These are phyloP conservation scores for Hydnomerulius pinastri DNA, from an alignment of 768 basidiomycete genomes.

Conservation along the genomic window DNA sequence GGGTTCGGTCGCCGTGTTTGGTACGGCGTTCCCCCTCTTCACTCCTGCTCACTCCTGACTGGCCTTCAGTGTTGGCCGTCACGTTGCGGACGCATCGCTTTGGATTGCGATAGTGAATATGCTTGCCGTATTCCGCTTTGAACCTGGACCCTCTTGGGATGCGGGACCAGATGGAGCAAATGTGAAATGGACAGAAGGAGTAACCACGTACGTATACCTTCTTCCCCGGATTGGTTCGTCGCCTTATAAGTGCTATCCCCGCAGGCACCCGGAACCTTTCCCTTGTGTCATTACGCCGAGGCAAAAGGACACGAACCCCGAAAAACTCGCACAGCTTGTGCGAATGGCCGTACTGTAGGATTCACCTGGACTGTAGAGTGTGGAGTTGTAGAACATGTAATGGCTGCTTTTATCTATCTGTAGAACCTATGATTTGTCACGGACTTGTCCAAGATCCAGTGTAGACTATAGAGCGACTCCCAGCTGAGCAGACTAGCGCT, in stretches of 20 bases:
- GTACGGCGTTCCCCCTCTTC: background rate
- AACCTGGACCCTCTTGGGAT: conserved; percentile 15
- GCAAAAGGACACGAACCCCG: conserved; percentile 2
- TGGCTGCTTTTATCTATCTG: too few relatives aligned
- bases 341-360: conserved; percentile 7
- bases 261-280: conserved; percentile 15
- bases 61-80: conserved; percentile 41
- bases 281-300: conserved; percentile 12
- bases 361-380: background rate
- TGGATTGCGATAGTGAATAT: conserved; percentile 28
- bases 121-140: conserved; percentile 18
- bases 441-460: too few relatives aligned
- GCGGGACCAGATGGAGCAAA: conserved; percentile 20
- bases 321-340: conserved; percentile 16
- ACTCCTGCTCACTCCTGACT: background rate
- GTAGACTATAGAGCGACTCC: too few relatives aligned
- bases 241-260: background rate
- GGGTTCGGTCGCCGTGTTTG: conserved; percentile 46
- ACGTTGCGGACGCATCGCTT: conserved; percentile 42
- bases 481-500: too few relatives aligned
- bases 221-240: background rate
- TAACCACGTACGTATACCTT: conserved; percentile 23
- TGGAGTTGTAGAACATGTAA: too few relatives aligned
- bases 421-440: too few relatives aligned
- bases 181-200: conserved; percentile 20